Percentiles rank a stretch among this genome's conserved stretches.
Conservation (phyloP, 805 yeast species). For the Saccharomycopsis fermentans region DNA sequence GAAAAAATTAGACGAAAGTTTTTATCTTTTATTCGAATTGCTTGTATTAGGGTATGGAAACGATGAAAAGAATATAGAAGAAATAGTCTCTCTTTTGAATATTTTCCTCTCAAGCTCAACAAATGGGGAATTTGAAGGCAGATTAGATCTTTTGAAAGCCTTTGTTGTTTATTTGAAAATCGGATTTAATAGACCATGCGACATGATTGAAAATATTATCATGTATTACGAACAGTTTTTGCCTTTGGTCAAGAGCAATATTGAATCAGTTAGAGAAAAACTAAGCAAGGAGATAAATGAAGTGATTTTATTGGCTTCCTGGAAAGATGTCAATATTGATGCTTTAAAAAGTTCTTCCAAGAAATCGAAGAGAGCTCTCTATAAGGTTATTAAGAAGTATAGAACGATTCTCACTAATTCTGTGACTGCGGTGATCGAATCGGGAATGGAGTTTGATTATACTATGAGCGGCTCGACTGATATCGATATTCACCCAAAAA, state of each 20-base stretch:
- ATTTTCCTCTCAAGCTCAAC: slow-evolving; percentile 67
- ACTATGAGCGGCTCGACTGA: slow-evolving; percentile 14
- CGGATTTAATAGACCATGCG: slow-evolving; percentile 23
- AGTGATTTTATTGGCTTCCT: slow-evolving; percentile 80
- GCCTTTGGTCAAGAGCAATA: slow-evolving; percentile 34
- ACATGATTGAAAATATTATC: slow-evolving; percentile 42
- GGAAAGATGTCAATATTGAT: slow-evolving; percentile 93
- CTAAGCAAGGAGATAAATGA: slow-evolving; percentile 77
- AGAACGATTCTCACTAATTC: slow-evolving; percentile 48
- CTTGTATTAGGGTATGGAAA: slow-evolving; percentile 43
- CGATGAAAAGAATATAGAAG: slow-evolving; percentile 26
- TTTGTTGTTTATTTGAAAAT: slow-evolving; percentile 45
- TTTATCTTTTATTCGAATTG: slow-evolving; percentile 83
- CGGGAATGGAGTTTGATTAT: slow-evolving; percentile 34
- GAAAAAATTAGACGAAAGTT: slow-evolving; percentile 63
- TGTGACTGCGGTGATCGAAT: slow-evolving; percentile 47
- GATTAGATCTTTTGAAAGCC: slow-evolving; percentile 54
- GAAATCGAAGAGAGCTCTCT: slow-evolving; percentile 73
- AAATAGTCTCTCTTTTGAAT: slow-evolving; percentile 48
- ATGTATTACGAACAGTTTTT: slow-evolving; percentile 59
- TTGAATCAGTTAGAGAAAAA: slow-evolving; percentile 37
- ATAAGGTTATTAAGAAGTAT: slow-evolving; percentile 76
- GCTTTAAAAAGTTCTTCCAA: slow-evolving; percentile 92
- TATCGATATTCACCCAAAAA: neutral
- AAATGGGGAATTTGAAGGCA: slow-evolving; percentile 57